Evolutionary conservation across 306 rosid species (phyloP), one percentile per base, ranked within the genome.

Genomic region (Cicer pinnatifidum): DNA sequence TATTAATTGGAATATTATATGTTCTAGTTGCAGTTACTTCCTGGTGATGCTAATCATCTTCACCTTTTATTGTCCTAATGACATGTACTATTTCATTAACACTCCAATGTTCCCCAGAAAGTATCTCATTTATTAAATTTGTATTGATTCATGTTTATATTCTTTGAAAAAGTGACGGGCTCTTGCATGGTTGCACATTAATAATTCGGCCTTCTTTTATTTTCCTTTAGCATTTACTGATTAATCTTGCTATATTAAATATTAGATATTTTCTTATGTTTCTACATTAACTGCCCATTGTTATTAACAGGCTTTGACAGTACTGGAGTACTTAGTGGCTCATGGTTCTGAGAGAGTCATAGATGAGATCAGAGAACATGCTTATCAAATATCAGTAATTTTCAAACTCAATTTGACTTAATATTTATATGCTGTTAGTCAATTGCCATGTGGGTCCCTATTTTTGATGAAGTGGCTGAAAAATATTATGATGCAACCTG

Each of bases 301-400:
- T 74, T 77, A 48, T 48, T 75, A 11, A 48, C 88, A 95, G 99
- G 97, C 88, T 72, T 90, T 95, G 91, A 88, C 91, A 12, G 91
- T 95, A 54, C 83, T 95, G 84, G 99, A 95, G 67, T 95, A 91
- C 84, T 80, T 95, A 86, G 99, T 95, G 63, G 99, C 89, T 69
- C 83, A 95, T 78, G 99, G 99, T 37, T 91, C 97, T 12, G 99
- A 95, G 79, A 91, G 96, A 54, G 93, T 91, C 82, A 87, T 95
- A 75, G 99, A 95, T 38, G 99, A 95, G 77, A 90, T 92, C 82
- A 89, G 86, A 81, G 99, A 95, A 84, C 97, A 95, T 84, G 88
- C 89, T 6, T 90, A 95, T 89, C 99, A 95, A 87, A 90, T 95
- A 85, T 92, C 96, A 16, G 99, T 95, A 95, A 83, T 76, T 84